These are phyloP conservation scores for Penicillium brevicompactum DNA, from an alignment of 2,329 filamentous ascomycete genomes.

Conservation along the genomic window DNA sequence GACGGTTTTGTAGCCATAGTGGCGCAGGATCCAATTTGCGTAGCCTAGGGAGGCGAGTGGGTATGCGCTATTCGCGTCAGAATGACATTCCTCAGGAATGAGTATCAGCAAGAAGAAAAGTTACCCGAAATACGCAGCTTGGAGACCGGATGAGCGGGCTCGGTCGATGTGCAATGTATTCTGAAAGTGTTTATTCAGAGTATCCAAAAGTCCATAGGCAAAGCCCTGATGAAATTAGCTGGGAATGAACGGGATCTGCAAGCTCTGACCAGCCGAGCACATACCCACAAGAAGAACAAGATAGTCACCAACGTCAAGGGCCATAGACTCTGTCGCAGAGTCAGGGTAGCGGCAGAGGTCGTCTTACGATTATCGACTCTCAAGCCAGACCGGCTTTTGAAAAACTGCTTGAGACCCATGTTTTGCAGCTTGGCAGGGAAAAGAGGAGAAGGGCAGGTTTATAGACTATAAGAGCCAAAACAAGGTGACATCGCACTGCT, in stretches of 20 bases:
- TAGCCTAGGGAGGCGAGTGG: constrained; percentile 57
- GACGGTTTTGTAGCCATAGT: constrained; percentile 76
- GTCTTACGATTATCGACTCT: constrained; percentile 37
- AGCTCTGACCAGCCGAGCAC: too few relatives aligned
- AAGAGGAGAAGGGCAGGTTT: not conserved
- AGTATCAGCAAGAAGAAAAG: constrained; percentile 14
- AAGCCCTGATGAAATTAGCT: constrained; percentile 39
- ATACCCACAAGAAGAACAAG: constrained; percentile 57
- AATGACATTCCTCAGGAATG: too few relatives aligned
- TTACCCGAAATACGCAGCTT: constrained; percentile 66
- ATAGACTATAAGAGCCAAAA: not conserved
- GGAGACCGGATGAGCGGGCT: constrained; percentile 62
- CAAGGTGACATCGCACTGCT: constrained; percentile 13
- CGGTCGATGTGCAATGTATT: constrained; percentile 57
- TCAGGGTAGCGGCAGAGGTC: constrained; percentile 46
- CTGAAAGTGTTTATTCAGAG: constrained; percentile 60
- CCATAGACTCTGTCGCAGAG: constrained; percentile 47
- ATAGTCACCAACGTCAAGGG: constrained; percentile 50
- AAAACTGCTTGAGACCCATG: constrained; percentile 33
- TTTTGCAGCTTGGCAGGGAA: not conserved
- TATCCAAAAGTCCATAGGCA: constrained; percentile 53
- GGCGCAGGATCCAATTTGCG: constrained; percentile 64
- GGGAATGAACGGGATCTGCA: too few relatives aligned
- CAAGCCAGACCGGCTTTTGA: constrained; percentile 36
- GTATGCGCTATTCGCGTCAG: constrained; percentile 46